Evolutionary conservation across 148 eudicot species (phyloP).

Genomic region (Nepenthes mirabilis): DNA sequence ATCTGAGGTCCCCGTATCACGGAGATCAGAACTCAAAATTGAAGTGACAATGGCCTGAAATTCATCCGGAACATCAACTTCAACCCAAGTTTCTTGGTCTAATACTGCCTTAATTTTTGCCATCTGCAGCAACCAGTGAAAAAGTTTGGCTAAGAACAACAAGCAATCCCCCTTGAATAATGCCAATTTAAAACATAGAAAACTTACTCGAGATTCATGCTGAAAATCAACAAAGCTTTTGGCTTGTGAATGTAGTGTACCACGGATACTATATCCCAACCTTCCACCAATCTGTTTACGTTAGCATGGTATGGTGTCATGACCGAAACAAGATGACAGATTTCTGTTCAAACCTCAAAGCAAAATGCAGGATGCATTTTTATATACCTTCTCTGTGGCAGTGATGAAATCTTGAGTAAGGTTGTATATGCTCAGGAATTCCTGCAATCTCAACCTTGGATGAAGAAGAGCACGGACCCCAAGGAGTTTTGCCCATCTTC

Average conservation of each 20-base stretch:
- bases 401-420: constrained; percentile 82
- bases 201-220: constrained; percentile 88
- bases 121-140: constrained; percentile 43
- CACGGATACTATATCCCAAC: constrained; percentile 95
- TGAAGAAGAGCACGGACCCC: constrained; percentile 96
- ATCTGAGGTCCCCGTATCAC: constrained; percentile 16
- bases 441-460: constrained; percentile 75
- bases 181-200: constrained; percentile 4
- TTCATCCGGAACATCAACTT: constrained; percentile 93
- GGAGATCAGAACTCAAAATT: constrained; percentile 40
- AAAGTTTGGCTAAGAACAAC: constrained; percentile 6
- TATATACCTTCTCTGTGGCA: constrained; percentile 77
- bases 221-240: constrained; percentile 90
- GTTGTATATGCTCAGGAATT: constrained; percentile 66
- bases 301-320: constrained; percentile 21
- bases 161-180: constrained; percentile 1
- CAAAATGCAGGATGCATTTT: constrained; percentile 1
- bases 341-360: not conserved
- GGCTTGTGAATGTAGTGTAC: constrained; percentile 95
- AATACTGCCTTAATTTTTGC: constrained; percentile 81
- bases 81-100: constrained; percentile 98
- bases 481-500: constrained; percentile 98
- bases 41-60: constrained; percentile 79
- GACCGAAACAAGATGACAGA: constrained; percentile 9
- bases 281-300: constrained; percentile 95